phyloP scores from a whole-genome alignment of 495 filamentous ascomycete species.

The Darksidea phi region DNA sequence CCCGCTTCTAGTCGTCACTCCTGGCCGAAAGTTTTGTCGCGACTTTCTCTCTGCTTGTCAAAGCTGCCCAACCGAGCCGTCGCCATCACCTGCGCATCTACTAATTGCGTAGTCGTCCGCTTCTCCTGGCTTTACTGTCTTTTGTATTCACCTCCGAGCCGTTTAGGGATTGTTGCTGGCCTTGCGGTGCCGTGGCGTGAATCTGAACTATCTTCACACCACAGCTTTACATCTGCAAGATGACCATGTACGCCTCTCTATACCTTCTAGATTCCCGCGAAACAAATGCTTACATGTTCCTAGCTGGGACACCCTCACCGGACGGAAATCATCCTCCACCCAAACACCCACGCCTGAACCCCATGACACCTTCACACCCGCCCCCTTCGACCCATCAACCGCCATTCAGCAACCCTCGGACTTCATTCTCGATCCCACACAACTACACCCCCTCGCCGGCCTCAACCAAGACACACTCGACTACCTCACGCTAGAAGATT shows the following conservation, averaged over 20 bases:
- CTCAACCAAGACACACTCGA: slow-evolving; percentile 88
- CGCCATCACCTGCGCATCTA: slow-evolving; percentile 22
- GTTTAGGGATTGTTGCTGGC: slow-evolving; percentile 11
- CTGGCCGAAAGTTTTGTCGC: slow-evolving; percentile 24
- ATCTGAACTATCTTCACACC: neutral
- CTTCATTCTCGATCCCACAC: slow-evolving; percentile 83
- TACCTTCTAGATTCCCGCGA: neutral
- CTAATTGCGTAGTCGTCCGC: neutral
- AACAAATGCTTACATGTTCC: neutral
- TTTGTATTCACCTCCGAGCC: slow-evolving; percentile 11
- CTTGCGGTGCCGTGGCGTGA: slow-evolving; percentile 6
- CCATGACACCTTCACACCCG: slow-evolving; percentile 50
- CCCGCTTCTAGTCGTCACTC: slow-evolving; percentile 3
- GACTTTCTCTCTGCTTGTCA: slow-evolving; percentile 2
- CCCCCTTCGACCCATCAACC: slow-evolving; percentile 65
- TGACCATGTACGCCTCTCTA: slow-evolving; percentile 26
- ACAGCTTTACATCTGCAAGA: slow-evolving; percentile 11
- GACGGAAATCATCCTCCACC: slow-evolving; percentile 61
- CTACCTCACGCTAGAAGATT: slow-evolving; percentile 91
- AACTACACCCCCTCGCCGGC: slow-evolving; percentile 90
- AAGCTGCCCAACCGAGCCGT: neutral
- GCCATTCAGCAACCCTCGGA: slow-evolving; percentile 72
- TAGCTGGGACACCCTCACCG: slow-evolving; percentile 79
- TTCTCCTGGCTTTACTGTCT: neutral
- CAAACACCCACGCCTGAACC: slow-evolving; percentile 44